These are phyloP conservation scores for Hypoxylon sp. DNA, from an alignment of 2,329 filamentous ascomycete species.

Conservation along the genomic window DNA sequence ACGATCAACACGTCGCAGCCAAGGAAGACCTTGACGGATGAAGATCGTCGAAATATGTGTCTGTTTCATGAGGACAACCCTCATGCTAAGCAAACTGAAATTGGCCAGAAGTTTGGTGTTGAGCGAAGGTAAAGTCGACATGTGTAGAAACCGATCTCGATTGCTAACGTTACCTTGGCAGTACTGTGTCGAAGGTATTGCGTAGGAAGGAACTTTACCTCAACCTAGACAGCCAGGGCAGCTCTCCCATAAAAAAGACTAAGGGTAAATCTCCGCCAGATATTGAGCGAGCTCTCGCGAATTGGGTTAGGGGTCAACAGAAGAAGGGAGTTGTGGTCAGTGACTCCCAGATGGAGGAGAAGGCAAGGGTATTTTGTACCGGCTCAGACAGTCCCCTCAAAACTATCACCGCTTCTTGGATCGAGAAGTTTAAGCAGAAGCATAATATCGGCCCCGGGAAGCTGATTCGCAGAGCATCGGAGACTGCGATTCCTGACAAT, in stretches of 20 bases:
- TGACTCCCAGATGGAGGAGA: constrained; percentile 87
- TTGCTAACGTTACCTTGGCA: constrained; percentile 61
- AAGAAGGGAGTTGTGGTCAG: constrained; percentile 80
- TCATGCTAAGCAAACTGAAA: constrained; percentile 93
- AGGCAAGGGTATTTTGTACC: constrained; percentile 84
- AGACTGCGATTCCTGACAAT: constrained; percentile 80
- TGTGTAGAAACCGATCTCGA: constrained; percentile 28
- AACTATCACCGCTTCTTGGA: constrained; percentile 81
- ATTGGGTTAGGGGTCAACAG: constrained; percentile 88
- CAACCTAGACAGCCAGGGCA: constrained; percentile 82
- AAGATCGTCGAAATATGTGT: constrained; percentile 93
- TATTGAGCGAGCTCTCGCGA: constrained; percentile 90
- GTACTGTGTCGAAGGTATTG: constrained; percentile 98
- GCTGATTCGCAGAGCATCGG: constrained; percentile 71
- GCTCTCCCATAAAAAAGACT: constrained; percentile 83
- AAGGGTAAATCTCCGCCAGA: constrained; percentile 88
- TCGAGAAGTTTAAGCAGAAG: constrained; percentile 96
- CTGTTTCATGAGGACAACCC: constrained; percentile 93
- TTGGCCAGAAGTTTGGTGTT: constrained; percentile 94
- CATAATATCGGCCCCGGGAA: constrained; percentile 71
- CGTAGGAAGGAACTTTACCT: constrained; percentile 96
- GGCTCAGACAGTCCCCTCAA: constrained; percentile 80
- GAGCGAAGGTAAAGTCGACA: constrained; percentile 85
- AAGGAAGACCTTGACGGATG: constrained; percentile 89
- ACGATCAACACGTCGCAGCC: constrained; percentile 74